A percentile compares a stretch with the other conserved stretches of the same genome.
Conservation (phyloP, 805 yeast genomes). For the Saccharomycopsis fodiens region DNA sequence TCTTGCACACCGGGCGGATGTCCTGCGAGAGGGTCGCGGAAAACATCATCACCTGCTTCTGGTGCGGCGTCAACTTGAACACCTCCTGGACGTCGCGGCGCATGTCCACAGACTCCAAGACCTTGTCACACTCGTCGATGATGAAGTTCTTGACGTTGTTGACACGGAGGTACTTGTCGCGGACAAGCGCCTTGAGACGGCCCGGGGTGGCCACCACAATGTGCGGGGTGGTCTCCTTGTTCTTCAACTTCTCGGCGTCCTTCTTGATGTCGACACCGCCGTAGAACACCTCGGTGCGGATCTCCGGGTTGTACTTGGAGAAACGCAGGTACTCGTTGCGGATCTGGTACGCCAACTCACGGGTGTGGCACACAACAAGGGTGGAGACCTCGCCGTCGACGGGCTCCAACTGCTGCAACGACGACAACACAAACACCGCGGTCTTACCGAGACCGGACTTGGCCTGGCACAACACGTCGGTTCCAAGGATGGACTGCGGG, state of each 20-base stretch:
- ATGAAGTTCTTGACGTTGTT: constrained; percentile 90
- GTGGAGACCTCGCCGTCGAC: constrained; percentile 95
- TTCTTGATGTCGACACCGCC: constrained; percentile 87
- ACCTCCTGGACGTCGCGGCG: constrained; percentile 98
- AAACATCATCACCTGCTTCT: constrained; percentile 99
- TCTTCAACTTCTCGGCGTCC: constrained; percentile 81
- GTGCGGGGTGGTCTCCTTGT: constrained; percentile 92
- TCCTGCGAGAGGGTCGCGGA: constrained; percentile 93
- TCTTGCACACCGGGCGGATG: constrained; percentile 93
- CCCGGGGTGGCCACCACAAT: constrained; percentile 98
- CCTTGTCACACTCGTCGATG: constrained; percentile 98
- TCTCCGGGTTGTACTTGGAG: constrained; percentile 98
- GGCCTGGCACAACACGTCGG: constrained; percentile 97
- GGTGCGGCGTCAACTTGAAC: constrained; percentile 95
- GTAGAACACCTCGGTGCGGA: constrained; percentile 91
- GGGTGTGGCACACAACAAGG: constrained; percentile 93
- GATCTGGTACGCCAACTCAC: constrained; percentile 98
- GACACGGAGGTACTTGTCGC: constrained; percentile 82
- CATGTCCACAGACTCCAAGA: constrained; percentile 85
- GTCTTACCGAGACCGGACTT: constrained; percentile 99
- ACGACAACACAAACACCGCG: constrained; percentile 92
- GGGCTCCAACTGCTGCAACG: constrained; percentile 95
- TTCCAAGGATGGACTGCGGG: constrained; percentile 96
- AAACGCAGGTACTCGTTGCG: constrained; percentile 95
- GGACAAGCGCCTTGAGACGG: constrained; percentile 87